Evolutionary conservation across 2,329 filamentous ascomycete genomes (phyloP).

Genomic region (Ceratocystis eucalypticola): DNA sequence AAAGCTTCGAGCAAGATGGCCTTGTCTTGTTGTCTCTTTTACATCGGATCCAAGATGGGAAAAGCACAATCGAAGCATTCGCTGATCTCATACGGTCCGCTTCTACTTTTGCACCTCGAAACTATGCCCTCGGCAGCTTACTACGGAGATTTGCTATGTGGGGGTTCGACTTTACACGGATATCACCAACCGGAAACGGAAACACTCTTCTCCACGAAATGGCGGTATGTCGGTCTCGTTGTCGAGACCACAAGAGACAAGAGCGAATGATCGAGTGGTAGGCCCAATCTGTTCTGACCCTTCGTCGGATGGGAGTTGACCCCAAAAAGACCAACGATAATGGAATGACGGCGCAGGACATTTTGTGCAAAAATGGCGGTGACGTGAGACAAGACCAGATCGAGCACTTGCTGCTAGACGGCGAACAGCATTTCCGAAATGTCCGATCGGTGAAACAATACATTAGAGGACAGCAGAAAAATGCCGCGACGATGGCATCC

Average conservation of each 20-base stretch:
- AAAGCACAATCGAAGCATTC: slow-evolving; percentile 7
- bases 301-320: slow-evolving; percentile 12
- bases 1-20: not conserved
- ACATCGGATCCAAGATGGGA: not conserved
- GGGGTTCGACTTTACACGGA: slow-evolving; percentile 12
- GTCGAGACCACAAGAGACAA: not conserved
- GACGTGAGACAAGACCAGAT: not conserved
- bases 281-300: slow-evolving; percentile 5
- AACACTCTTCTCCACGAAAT: slow-evolving; percentile 17
- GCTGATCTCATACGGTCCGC: slow-evolving; percentile 5
- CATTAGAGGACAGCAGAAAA: not conserved
- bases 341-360: slow-evolving; percentile 12
- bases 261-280: slow-evolving; percentile 12
- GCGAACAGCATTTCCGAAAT: not conserved
- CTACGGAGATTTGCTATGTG: slow-evolving; percentile 9
- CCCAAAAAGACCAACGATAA: slow-evolving; percentile 6
- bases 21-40: slow-evolving; percentile 10
- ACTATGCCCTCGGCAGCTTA: slow-evolving; percentile 11
- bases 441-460: not conserved
- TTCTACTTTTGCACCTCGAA: slow-evolving; percentile 9
- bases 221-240: slow-evolving; percentile 7
- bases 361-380: slow-evolving; percentile 2
- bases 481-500: not conserved
- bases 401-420: slow-evolving; percentile 1
- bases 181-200: not conserved